Conservation (phyloP, 805 yeast genomes). For the Starmerella ratchasimensis region DNA sequence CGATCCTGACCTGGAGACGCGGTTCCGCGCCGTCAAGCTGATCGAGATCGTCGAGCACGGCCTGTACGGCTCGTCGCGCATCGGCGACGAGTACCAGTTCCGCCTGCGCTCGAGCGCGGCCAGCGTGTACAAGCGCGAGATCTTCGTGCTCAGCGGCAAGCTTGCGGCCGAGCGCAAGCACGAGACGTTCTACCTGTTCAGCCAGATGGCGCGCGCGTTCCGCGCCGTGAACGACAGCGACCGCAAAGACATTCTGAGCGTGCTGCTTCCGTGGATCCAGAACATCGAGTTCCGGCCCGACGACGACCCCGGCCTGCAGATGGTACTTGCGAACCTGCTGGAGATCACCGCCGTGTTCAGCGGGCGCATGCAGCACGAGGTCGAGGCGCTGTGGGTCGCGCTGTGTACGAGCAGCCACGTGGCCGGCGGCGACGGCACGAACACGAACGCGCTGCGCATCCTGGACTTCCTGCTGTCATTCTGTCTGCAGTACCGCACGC, state of each 20-base stretch:
- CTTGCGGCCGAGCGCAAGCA: conserved; percentile 51
- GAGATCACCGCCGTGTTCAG: conserved; percentile 74
- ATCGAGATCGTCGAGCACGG: conserved; percentile 51
- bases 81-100: conserved; percentile 45
- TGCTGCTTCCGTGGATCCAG: conserved; percentile 87
- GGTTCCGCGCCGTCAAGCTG: conserved; percentile 61
- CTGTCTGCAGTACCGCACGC: conserved; percentile 55
- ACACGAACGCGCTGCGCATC: conserved; percentile 54
- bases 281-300: conserved; percentile 45
- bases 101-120: conserved; percentile 61
- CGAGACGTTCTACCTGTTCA: conserved; percentile 46
- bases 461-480: conserved; percentile 55
- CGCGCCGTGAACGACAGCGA: conserved; percentile 45
- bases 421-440: conserved; percentile 33
- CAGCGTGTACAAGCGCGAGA: conserved; percentile 75
- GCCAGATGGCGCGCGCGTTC: conserved; percentile 58
- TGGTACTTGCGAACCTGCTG: conserved; percentile 32
- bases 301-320: conserved; percentile 15
- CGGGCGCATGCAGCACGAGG: conserved; percentile 64
- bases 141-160: conserved; percentile 62
- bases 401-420: conserved; percentile 68
- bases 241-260: conserved; percentile 65
- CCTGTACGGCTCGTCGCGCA: conserved; percentile 39
- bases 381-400: conserved; percentile 92
- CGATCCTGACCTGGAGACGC: conserved; percentile 49